Evolutionary conservation across 345 rosid genomes (phyloP).

Genomic region (Salix purpurea): DNA sequence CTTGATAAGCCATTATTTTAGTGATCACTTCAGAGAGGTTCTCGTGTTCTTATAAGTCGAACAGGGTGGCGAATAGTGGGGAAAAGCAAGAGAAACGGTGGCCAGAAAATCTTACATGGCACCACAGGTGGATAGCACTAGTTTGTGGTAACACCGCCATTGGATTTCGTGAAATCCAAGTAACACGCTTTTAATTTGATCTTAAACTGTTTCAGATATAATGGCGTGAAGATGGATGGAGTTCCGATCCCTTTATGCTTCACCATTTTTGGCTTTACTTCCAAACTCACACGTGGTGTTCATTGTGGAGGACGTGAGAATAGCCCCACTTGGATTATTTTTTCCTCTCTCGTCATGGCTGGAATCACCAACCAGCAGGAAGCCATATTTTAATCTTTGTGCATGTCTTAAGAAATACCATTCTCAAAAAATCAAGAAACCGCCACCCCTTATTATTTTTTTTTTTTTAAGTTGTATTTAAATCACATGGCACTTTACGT

Average conservation of each 20-base stretch:
- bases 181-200: conserved; percentile 31
- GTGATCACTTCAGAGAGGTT: not conserved
- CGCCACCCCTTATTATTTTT: not conserved
- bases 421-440: too few relatives aligned
- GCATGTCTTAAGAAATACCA: too few relatives aligned
- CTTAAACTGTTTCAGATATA: not conserved
- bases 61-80: conserved; percentile 15
- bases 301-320: too few relatives aligned
- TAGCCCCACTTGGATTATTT: too few relatives aligned
- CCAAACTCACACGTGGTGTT: not conserved
- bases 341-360: too few relatives aligned
- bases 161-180: conserved; percentile 22
- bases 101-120: conserved; percentile 41
- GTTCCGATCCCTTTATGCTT: conserved; percentile 14
- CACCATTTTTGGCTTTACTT: conserved; percentile 15
- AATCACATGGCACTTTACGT: too few relatives aligned
- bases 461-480: not conserved
- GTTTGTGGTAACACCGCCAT: conserved; percentile 37
- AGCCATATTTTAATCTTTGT: too few relatives aligned
- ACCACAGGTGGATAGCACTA: conserved; percentile 36
- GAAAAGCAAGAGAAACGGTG: conserved; percentile 14
- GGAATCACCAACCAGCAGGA: too few relatives aligned
- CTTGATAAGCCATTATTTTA: conserved; percentile 15
- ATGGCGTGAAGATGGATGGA: not conserved
- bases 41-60: conserved; percentile 16